Evolutionary conservation across 495 filamentous ascomycete genomes (phyloP), one percentile per base, ranked within the genome.

Genomic region (Collariella sp.): DNA sequence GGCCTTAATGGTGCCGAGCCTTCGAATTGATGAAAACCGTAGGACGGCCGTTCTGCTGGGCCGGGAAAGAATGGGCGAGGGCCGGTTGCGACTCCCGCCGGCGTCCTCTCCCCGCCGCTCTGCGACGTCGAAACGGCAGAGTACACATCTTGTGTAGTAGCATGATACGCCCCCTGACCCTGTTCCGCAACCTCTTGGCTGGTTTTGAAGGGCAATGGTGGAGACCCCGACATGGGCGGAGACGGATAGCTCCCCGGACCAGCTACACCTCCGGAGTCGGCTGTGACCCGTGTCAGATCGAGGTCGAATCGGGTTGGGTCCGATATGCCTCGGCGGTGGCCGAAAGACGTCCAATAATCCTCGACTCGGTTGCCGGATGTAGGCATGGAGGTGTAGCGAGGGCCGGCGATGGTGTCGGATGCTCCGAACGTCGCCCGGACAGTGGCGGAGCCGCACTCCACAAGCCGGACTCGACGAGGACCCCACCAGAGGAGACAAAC

Each of bases 221-320:
- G 82, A 74, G 84, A 85, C 69, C 83, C 83, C 80, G 87, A 89
- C 87, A 91, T 91, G 79, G 84, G 83, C 79, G 84, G 84, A 77
- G 83, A 85, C 73, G 81, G 80, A 70, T 85, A 80, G 70, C 82
- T 83, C 80, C 79, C 76, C 61, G 67, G 75, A 64, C 71, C 78
- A 80, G 74, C 76, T 81, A 70, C 73, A 76, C 76, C 77, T 74
- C 77, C 82, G 69, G 79, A 80, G 78, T 81, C 83, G 81, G 76
- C 75, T 76, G 76, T 72, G 68, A 79, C 75, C 77, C 82, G 79
- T 69, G 78, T 76, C 71, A 83, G 76, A 75, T 86, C 84, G 66
- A 87, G 81, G 70, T 79, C 73, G 65, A 83, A 80, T 71, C 79
- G 78, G 67, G 83, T 79, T 67, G 83, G 78, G 69, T 84, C 81